Base-by-base conservation (phyloP, 768 basidiomycete genomes). In the Rhizopogon vulgaris region DNA sequence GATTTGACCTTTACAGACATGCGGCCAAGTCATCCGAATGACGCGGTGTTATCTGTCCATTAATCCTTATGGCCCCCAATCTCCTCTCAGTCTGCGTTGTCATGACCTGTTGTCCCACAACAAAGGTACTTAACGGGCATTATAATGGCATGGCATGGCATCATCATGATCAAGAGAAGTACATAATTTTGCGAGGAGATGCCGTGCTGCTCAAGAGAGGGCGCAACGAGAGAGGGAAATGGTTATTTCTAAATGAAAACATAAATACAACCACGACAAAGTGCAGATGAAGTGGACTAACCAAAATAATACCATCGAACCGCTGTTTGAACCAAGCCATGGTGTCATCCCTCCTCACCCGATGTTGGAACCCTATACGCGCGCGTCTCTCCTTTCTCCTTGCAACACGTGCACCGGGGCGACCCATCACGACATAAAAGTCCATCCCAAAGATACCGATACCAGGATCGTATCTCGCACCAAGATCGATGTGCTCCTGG, bases 371-470 rank as follows among this genome's bases (percentile, higher is more conserved):
- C 47, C 96, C 95, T 67, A 99, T 73, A 52, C 87, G 80, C 38
- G 90, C 80, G 77, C 82, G 89, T 76, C 85, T 86, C 72, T 88
- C 83, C 77, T 88, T 96, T 75, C 94, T 78, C 76, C 82, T 82
- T 61, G 94, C 85, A 40, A 99, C 90, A 55, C 94, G 89, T 63
- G 77, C 83, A 60, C 95, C 95, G 48, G 94, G 93, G 63, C 95
- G 85, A 60, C 93, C 94, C 94, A 99, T 95, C 55, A 95, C 92
- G 60, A 90, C 88, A 68, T 85, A 94, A 77, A 99, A 98, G 77
- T 99, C 95, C 95, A 97, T 97, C 60, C 95, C 95, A 69, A 97
- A 97, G 72, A 98, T 97, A 84, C 95, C 95, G 66, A 99, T 97
- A 66, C 82, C 80, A 56, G 95, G 95, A 73, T 99, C 95, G 76